Conservation (phyloP, 2,329 filamentous ascomycete genomes). For the Trichoderma gracile region DNA sequence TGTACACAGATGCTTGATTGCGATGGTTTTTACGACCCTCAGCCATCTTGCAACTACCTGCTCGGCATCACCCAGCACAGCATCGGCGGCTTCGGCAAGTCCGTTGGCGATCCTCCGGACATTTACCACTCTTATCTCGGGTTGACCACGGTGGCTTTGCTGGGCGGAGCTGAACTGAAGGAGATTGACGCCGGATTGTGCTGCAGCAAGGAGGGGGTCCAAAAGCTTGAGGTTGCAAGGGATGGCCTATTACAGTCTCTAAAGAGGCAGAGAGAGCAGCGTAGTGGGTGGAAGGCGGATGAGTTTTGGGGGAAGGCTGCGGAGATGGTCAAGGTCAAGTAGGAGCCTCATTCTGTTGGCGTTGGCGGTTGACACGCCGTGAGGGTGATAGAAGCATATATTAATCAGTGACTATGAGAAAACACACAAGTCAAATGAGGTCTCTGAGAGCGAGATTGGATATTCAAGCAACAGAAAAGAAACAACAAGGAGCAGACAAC, state of each 20-base stretch:
- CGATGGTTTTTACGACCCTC: constrained; percentile 57
- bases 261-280: constrained; percentile 12
- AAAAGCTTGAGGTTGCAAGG: constrained; percentile 52
- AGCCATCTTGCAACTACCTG: constrained; percentile 72
- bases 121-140: constrained; percentile 90
- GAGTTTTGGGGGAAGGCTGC: constrained; percentile 33
- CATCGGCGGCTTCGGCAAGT: constrained; percentile 81
- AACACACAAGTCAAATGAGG: no score
- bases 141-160: constrained; percentile 73
- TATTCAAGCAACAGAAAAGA: no score
- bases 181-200: constrained; percentile 74
- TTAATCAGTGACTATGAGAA: no score
- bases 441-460: no score
- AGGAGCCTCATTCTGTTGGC: background rate
- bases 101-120: constrained; percentile 67
- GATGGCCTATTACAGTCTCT: constrained; percentile 37
- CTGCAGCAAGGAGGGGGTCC: constrained; percentile 62
- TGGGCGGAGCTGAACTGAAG: constrained; percentile 69
- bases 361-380: no score
- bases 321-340: background rate
- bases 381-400: no score
- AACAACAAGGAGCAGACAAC: no score
- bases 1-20: constrained; percentile 56
- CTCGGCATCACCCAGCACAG: constrained; percentile 83
- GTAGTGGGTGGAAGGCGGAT: constrained; percentile 30